Evolutionary conservation across 2,329 filamentous ascomycete genomes (phyloP), one percentile per base, ranked within the genome.

Genomic region (Cladophialophora exuberans): DNA sequence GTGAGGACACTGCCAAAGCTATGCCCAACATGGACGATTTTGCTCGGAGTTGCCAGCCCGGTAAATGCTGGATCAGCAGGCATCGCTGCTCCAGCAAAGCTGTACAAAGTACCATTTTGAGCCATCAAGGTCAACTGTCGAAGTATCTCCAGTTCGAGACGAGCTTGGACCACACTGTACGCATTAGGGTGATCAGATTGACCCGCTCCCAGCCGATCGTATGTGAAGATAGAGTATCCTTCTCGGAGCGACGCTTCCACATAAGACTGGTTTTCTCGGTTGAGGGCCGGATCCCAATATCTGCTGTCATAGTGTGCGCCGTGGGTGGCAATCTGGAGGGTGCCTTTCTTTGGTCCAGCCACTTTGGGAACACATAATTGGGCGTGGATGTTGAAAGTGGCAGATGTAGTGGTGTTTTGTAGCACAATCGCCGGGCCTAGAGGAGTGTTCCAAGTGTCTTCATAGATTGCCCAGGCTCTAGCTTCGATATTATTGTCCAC

Each of bases 211-310:
- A 73, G 60, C 17, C 71, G 69, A 60, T 74, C 71, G 51, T 73
- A 74, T 9, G 70, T 70, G 26, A 74, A 66, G 33, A 72, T 73
- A n/a, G 69, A 64, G 54, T 73, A 75, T 41, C 71, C 72, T 35
- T 64, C 65, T 17, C 57, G 62, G 31, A 72, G 62, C 9, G 67
- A 62, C 5, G 69, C 65, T 30, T 73, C 65, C 47, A 75, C 69
- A 52, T 71, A 74, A 6, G 70, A 73, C 55, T 72, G 66, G 25
- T 69, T 64, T 38, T 66, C 65, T 51, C 67, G 58, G 35, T 66
- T 35, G 49, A 69, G 57, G 36, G 73, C 70, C 67, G 70, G 72
- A 57, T 73, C 48, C 57, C 54, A 60, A 31, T 60, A 60, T 22
- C 53, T 42, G n/a, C 49, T 41, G 25, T 60, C 54, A 35, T 57